A percentile compares a stretch with the other conserved stretches of the same genome.
Conservation (phyloP, 129 eudicot genomes). For the Artemisia annua region DNA sequence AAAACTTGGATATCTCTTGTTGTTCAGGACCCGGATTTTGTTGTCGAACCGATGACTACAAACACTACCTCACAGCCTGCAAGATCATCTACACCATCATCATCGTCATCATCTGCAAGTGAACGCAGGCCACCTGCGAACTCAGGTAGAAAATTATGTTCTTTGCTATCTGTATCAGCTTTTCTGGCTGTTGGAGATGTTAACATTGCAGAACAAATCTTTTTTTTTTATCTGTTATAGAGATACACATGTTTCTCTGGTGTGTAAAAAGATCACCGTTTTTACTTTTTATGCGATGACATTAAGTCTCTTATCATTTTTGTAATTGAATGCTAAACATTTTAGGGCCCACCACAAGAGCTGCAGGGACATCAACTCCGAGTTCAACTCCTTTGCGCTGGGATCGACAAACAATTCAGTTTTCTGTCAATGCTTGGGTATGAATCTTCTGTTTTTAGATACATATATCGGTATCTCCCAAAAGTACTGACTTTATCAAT, state of each 20-base stretch:
- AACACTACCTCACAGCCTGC: slow-evolving; percentile 65
- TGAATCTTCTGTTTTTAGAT: neutral
- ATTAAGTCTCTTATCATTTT: neutral
- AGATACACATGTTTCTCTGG: neutral
- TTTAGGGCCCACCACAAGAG: slow-evolving; percentile 64
- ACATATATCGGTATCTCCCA: neutral
- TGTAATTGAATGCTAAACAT: neutral
- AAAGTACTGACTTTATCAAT: no score
- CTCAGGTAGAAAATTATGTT: slow-evolving; percentile 49
- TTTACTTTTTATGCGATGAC: neutral
- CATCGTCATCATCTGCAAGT: slow-evolving; percentile 56
- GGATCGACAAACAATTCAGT: slow-evolving; percentile 84
- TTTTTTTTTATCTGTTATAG: neutral
- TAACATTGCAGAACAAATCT: no score
- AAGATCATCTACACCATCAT: slow-evolving; percentile 47
- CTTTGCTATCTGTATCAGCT: neutral
- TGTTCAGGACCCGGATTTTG: slow-evolving; percentile 76
- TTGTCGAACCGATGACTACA: slow-evolving; percentile 78
- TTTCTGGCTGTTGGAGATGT: neutral
- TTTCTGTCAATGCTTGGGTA: slow-evolving; percentile 99
- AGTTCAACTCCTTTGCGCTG: slow-evolving; percentile 69
- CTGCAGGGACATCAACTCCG: slow-evolving; percentile 67
- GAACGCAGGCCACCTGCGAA: slow-evolving; percentile 50
- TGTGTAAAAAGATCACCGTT: neutral
- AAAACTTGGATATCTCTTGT: slow-evolving; percentile 1